Conservation (phyloP, 192 early-diverging fungal species). For the Coemansia sp. region DNA sequence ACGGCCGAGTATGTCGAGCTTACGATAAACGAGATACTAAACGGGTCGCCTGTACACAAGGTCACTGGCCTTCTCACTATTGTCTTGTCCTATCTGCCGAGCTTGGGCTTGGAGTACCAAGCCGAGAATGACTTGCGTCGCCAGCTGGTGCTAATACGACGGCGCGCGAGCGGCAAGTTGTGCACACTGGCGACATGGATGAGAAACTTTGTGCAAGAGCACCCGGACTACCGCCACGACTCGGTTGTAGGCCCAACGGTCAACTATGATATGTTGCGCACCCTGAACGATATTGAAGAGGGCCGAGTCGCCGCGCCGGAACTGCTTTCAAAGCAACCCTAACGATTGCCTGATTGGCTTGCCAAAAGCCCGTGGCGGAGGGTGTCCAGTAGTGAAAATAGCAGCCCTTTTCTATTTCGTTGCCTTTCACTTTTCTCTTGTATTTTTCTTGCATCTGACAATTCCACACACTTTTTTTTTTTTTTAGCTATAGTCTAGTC, state of each 20-base stretch:
- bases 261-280: slow-evolving; percentile 78
- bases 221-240: slow-evolving; percentile 87
- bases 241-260: slow-evolving; percentile 82
- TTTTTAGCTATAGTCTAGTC: neutral
- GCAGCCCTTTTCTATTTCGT: neutral
- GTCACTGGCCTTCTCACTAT: slow-evolving; percentile 80
- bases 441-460: neutral
- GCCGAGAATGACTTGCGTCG: slow-evolving; percentile 70
- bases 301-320: slow-evolving; percentile 39
- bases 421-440: neutral
- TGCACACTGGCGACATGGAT: slow-evolving; percentile 92
- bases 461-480: neutral
- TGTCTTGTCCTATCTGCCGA: slow-evolving; percentile 77
- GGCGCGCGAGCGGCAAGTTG: slow-evolving; percentile 78
- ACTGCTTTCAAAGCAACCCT: slow-evolving; percentile 27
- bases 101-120: slow-evolving; percentile 69
- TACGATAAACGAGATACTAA: slow-evolving; percentile 91
- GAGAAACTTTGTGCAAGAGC: slow-evolving; percentile 79
- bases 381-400: neutral
- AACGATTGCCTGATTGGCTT: neutral
- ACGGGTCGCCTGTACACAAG: slow-evolving; percentile 68
- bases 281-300: slow-evolving; percentile 54
- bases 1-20: slow-evolving; percentile 71
- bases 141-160: slow-evolving; percentile 77
- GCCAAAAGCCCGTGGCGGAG: neutral